Conservation (phyloP, 106 monocot genomes). For the Acanthochlamys bracteata region DNA sequence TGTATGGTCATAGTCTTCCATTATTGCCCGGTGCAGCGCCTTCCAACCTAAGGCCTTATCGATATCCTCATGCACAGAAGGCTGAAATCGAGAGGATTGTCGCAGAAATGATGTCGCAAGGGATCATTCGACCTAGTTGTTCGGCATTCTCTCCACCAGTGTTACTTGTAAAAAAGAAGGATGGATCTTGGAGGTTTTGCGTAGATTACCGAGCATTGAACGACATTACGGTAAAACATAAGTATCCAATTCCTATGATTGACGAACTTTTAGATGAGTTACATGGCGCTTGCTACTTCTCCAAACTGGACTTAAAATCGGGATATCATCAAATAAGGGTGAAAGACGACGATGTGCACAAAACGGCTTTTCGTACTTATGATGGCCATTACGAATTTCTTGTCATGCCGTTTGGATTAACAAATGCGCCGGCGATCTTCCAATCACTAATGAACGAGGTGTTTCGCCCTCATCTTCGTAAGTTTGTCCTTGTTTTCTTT, state of each 20-base stretch:
- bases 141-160: background rate
- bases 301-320: constrained; percentile 6
- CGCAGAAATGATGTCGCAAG: background rate
- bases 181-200: background rate
- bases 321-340: constrained; percentile 15
- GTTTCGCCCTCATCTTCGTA: background rate
- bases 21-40: background rate
- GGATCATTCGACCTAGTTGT: background rate
- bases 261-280: constrained; percentile 18
- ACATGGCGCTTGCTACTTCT: background rate
- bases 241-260: constrained; percentile 9
- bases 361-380: background rate
- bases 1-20: background rate
- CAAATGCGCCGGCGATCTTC: constrained; percentile 1
- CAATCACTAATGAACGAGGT: background rate
- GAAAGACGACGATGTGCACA: background rate
- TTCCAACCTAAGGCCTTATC: background rate
- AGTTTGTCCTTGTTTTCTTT: constrained; percentile 1
- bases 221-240: background rate
- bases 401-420: constrained; percentile 1
- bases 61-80: background rate
- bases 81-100: background rate
- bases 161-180: background rate
- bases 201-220: background rate
- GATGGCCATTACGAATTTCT: constrained; percentile 3